Base-by-base conservation (phyloP, 139 green algal species). In the Limnomonas spitsbergensis region DNA sequence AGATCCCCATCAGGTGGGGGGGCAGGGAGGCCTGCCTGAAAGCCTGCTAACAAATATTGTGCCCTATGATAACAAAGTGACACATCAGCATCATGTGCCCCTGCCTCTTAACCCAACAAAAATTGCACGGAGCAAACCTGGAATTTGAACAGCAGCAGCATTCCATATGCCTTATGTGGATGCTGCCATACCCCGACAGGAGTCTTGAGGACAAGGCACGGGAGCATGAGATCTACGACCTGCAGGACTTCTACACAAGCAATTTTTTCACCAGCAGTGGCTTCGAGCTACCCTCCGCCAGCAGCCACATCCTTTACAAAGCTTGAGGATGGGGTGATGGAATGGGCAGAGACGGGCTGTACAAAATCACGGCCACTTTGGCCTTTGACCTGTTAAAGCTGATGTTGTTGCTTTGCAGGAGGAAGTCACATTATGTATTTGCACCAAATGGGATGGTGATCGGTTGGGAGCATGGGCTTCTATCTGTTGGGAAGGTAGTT, bases 221-320 rank as follows among this genome's bases (percentile, higher is more conserved):
- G 1, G 94, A 98, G 84, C 87, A 94, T 37, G 90, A 94, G 67
- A 92, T 98, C 34, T 68, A 39, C 0, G 92, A 98, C 85, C 68
- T 97, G 32, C 35, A 82, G 24, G 83, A 85, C 9, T 98, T 98
- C 82, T 92, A 92, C 56, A 38, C 34, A 1, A 87, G 75, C 54
- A 1, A 38, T 34, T 31, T 87, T 2, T 97, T 97, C 80, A 40
- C 20, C 0, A 40, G 38, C 27, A 86, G 84, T 54, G 82, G 88
- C 35, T 97, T 97, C 79, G 40, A 70, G 35, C 68, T 87, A 40
- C 76, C 87, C 40, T 29, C 39, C 27, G 76, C 72, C 66, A 52
- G n/a, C 53, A 79, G 7, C 52, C 9, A 40, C 52, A 78, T 78
- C 52, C 29, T 32, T 2, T 78, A 38, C 34, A 53, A 27, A 20